Conservation (phyloP, 2,329 filamentous ascomycete species). For the Penicillium nordicum region DNA sequence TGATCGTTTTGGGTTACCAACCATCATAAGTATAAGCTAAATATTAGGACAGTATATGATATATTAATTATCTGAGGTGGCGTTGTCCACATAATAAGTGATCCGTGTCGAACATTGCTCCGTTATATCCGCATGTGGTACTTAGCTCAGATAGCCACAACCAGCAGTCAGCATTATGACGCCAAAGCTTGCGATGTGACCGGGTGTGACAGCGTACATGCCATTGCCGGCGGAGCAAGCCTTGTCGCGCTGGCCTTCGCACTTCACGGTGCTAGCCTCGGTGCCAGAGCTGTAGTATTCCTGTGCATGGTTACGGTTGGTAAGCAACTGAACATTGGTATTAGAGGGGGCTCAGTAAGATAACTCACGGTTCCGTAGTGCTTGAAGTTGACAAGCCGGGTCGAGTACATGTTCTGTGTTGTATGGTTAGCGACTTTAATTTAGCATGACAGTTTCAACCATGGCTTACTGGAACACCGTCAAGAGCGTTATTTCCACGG, state of each 20-base stretch:
- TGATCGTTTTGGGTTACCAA: constrained; percentile 7
- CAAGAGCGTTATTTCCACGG: constrained; percentile 27
- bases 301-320: constrained; percentile 2
- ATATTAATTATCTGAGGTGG: too few species aligned
- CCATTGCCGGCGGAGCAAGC: constrained; percentile 30
- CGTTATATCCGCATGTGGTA: background rate
- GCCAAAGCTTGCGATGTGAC: constrained; percentile 27
- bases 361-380: constrained; percentile 28
- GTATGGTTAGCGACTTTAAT: background rate
- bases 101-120: background rate
- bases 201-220: constrained; percentile 21
- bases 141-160: constrained; percentile 10
- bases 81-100: background rate
- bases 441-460: background rate
- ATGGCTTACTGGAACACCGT: constrained; percentile 28
- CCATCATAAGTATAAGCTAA: background rate
- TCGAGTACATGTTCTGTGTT: constrained; percentile 27
- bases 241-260: constrained; percentile 25
- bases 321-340: background rate
- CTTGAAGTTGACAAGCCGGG: constrained; percentile 19
- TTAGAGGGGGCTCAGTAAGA: background rate
- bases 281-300: constrained; percentile 30
- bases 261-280: constrained; percentile 14
- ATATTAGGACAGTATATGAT: background rate
- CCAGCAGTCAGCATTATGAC: constrained; percentile 20